Evolutionary conservation across 768 basidiomycete species (phyloP), one percentile per base, ranked within the genome.

Genomic region (Omphalotus guepiniiformis): DNA sequence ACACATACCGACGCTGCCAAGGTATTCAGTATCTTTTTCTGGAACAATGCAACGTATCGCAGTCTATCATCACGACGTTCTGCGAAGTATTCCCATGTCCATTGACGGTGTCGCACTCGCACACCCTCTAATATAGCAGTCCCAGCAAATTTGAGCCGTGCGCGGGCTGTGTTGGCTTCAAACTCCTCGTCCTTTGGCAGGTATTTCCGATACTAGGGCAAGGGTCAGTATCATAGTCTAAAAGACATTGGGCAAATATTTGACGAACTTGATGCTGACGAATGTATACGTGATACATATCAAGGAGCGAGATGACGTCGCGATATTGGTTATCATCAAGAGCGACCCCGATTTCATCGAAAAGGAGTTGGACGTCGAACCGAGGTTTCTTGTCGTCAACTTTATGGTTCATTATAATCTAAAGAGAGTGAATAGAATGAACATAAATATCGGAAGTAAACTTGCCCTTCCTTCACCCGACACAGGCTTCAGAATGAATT

Each of bases 261-360:
- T 12, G 8, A 57, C 65, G 59, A 60, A 88, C 88, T 74, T 88
- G 86, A 52, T 80, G 81, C 56, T 83, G 83, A 44, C 96, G 82
- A 38, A 85, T 77, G 65, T 95, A 96, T 51, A 97, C 85, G 63
- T 98, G 95, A 66, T 95, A 96, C 79, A 97, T 93, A 63, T 98
- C 94, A 50, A 93, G 74, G 37, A 98, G 77, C 18, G 90, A 94
- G 49, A 98, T 91, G 19, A 79, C 81, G 63, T 98, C 93, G 43
- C 91, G 80, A 62, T 97, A 99, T 65, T 99, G 96, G 55, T 93
- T 80, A 53, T 92, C 83, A 62, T 99, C 95, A 39, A 99, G 70
- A 18, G 86, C 78, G 47, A 98, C 82, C 6, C 88, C 93, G 42
- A 99, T 93, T 64, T 97, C 91, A 55, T 96, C 83, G 62, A 98